These are phyloP conservation scores for Tetrahymena thermophila DNA, from an alignment of 73 alveolate genomes.

Conservation along the genomic window DNA sequence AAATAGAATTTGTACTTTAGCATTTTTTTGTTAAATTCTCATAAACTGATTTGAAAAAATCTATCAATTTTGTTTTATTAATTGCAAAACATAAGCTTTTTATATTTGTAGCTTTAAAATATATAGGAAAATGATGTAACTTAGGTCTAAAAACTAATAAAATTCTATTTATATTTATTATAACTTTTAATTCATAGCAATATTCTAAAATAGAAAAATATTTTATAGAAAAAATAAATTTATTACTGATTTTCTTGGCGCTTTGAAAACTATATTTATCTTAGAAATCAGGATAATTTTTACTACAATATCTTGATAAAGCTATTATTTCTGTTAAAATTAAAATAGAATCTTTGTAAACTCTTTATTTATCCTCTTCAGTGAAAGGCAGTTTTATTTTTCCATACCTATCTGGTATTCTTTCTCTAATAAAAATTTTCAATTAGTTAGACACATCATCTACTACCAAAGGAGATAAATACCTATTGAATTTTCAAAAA, in stretches of 20 bases:
- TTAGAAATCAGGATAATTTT: not conserved
- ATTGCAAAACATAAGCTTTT: too few relatives aligned
- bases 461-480: not conserved
- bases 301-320: not conserved
- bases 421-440: not conserved
- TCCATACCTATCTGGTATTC: not conserved
- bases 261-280: not conserved
- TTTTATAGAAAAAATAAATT: not conserved
- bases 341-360: not conserved
- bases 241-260: not conserved
- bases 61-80: too few relatives aligned
- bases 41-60: too few relatives aligned
- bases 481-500: not conserved
- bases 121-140: too few relatives aligned
- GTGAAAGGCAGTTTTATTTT: not conserved
- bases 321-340: not conserved
- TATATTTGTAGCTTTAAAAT: too few relatives aligned
- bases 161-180: too few relatives aligned
- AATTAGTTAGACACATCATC: not conserved
- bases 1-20: not conserved
- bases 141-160: too few relatives aligned
- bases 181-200: too few relatives aligned
- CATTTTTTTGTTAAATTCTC: not conserved
- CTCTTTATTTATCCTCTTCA: not conserved
- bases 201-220: too few relatives aligned